These are phyloP conservation scores for Coniophora puteana DNA, from an alignment of 1,284 basidiomycete genomes.

Conservation along the genomic window DNA sequence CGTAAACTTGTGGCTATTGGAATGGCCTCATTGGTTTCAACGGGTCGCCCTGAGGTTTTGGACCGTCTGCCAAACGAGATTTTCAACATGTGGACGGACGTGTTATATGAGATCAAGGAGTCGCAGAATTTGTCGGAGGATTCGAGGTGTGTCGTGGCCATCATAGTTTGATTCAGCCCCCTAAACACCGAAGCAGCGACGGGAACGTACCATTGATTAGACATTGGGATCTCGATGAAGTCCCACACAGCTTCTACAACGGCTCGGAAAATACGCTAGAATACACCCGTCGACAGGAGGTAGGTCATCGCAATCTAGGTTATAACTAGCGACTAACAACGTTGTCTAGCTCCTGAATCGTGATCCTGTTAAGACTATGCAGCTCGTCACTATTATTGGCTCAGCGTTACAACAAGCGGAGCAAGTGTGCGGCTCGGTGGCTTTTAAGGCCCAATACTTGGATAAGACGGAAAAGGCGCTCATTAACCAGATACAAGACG, in stretches of 20 bases:
- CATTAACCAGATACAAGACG: constrained; percentile 64
- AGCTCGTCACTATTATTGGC: constrained; percentile 56
- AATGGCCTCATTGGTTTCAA: constrained; percentile 67
- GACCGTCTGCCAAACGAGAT: constrained; percentile 67
- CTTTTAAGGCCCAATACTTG: constrained; percentile 58
- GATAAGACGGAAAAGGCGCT: constrained; percentile 64
- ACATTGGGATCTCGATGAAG: constrained; percentile 64
- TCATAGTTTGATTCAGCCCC: no score
- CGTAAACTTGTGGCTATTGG: constrained; percentile 75
- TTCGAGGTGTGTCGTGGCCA: no score
- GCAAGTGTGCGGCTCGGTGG: constrained; percentile 43
- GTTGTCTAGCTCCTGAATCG: constrained; percentile 53
- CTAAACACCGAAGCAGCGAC: no score
- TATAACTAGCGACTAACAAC: constrained; percentile 9
- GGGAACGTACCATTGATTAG: constrained; percentile 34
- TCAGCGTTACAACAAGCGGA: constrained; percentile 60
- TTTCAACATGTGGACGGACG: constrained; percentile 89
- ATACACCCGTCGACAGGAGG: constrained; percentile 63
- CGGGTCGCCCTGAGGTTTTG: constrained; percentile 67
- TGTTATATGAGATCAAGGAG: constrained; percentile 84
- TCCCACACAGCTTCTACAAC: constrained; percentile 53
- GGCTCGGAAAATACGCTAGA: constrained; percentile 64
- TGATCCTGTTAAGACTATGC: constrained; percentile 64
- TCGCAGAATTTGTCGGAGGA: constrained; percentile 40
- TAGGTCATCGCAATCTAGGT: constrained; percentile 29